Evolutionary conservation across 257 asterid genomes (phyloP).

Genomic region (Ehretia macrophylla): DNA sequence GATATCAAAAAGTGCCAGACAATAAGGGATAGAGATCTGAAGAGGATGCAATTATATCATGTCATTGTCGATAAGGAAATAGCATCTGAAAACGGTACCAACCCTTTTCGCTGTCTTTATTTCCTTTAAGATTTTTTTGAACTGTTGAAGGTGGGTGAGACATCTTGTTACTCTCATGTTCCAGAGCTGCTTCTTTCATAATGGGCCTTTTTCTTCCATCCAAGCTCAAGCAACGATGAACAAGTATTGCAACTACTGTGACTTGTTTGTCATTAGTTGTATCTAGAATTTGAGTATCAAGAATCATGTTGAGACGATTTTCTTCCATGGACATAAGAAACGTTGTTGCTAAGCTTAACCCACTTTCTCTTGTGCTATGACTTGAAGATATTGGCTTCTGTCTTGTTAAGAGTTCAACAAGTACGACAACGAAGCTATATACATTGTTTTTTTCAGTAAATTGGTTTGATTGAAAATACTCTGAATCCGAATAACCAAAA

Average conservation of each 20-base stretch:
- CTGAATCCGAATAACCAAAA: not conserved
- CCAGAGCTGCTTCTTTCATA: slow-evolving; percentile 33
- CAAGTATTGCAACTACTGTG: slow-evolving; percentile 22
- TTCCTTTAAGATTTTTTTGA: not conserved
- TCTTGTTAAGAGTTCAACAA: slow-evolving; percentile 40
- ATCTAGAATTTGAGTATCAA: slow-evolving; percentile 29
- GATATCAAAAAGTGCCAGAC: not conserved
- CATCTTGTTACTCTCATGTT: slow-evolving; percentile 29
- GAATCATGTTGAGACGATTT: slow-evolving; percentile 21
- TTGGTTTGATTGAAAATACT: slow-evolving; percentile 20
- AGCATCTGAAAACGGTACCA: not conserved
- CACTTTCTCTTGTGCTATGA: slow-evolving; percentile 14
- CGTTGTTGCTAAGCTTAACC: slow-evolving; percentile 21
- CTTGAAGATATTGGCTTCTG: slow-evolving; percentile 22
- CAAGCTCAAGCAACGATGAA: slow-evolving; percentile 32
- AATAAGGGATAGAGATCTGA: not conserved
- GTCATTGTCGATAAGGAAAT: not conserved
- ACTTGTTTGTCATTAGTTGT: slow-evolving; percentile 26
- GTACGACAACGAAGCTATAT: slow-evolving; percentile 31
- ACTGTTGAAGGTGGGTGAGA: slow-evolving; percentile 4
- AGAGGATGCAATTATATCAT: not conserved
- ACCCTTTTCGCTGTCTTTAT: not conserved
- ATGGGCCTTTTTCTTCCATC: slow-evolving; percentile 40
- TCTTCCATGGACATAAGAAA: slow-evolving; percentile 27
- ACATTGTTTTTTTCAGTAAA: slow-evolving; percentile 38